Base-by-base conservation (phyloP, 225 moss, liverwort and hornwort species). In the Pleurozium schreberi region DNA sequence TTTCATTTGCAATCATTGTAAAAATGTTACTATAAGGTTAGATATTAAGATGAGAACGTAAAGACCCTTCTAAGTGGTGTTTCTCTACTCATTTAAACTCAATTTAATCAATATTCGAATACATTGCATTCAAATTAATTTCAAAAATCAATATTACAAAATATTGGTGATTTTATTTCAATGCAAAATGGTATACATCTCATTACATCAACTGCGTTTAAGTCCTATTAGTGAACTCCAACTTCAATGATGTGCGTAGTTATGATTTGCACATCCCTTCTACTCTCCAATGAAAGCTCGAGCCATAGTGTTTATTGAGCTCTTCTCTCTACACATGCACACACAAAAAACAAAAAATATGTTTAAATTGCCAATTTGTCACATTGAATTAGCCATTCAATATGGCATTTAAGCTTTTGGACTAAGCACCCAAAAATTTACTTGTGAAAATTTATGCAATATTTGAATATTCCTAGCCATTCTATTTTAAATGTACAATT, bases 31-130 rank as follows among this genome's bases (percentile, higher is more conserved):
- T 9, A 7, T 7, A 36, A 36, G 3, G 0, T 33, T 22, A 36
- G 19, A 55, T 18, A 23, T 45, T 64, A 33, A 30, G 0, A 31
- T 1, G 1, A 25, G 7, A 62, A 36, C 1, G 36, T 3, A 11
- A 34, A 47, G 0, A 0, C 0, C 10, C 16, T 47, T 49, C 2
- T 22, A 34, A 15, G 3, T 36, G 11, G 34, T 63, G 0, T 15
- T 3, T 14, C 64, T 0, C 3, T 33, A 2, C 3, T 36, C 34
- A 49, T 82, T 59, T 11, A 4, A 36, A 11, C 0, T 34, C 3
- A 67, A 25, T 50, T 13, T 17, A 25, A 45, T 63, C 9, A 36
- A 26, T 43, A 50, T 36, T 82, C 12, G 7, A 5, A 66, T 8
- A 33, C 12, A 67, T 19, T 19, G 2, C 12, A 67, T 67, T 36